Percentiles rank a stretch among this genome's conserved stretches.
Conservation (phyloP, 176 grass and related monocot genomes). For the Elymus sibiricus region DNA sequence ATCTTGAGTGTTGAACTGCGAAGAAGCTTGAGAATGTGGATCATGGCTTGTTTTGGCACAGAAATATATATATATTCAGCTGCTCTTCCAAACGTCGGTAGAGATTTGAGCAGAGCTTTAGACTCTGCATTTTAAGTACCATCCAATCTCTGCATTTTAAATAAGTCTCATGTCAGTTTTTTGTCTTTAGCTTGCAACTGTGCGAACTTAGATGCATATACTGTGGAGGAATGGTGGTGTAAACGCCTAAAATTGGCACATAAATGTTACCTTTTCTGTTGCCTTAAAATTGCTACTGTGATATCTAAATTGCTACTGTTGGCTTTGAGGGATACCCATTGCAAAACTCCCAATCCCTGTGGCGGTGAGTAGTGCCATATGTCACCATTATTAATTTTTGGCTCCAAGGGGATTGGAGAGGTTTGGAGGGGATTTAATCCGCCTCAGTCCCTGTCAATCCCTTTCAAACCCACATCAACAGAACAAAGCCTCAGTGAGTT, state of each 20-base stretch:
- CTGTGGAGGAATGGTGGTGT: not conserved
- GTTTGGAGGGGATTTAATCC: too few relatives aligned
- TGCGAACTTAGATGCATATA: not conserved
- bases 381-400: too few relatives aligned
- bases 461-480: too few relatives aligned
- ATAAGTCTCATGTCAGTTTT: constrained; percentile 1
- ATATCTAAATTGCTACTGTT: not conserved
- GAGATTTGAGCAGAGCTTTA: not conserved
- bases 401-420: too few relatives aligned
- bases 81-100: not conserved
- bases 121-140: not conserved
- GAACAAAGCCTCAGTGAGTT: too few relatives aligned
- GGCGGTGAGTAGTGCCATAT: too few relatives aligned
- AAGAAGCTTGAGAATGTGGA: not conserved
- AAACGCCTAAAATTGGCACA: not conserved
- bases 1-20: not conserved
- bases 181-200: not conserved
- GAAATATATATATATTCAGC: not conserved
- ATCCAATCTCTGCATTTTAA: not conserved
- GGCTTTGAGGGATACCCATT: too few relatives aligned
- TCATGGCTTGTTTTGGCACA: not conserved
- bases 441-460: too few relatives aligned
- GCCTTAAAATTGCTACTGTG: not conserved
- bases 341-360: too few relatives aligned
- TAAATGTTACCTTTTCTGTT: not conserved